Evolutionary conservation across 768 basidiomycete species (phyloP).

Genomic region (Pleurotus pulmonarius): DNA sequence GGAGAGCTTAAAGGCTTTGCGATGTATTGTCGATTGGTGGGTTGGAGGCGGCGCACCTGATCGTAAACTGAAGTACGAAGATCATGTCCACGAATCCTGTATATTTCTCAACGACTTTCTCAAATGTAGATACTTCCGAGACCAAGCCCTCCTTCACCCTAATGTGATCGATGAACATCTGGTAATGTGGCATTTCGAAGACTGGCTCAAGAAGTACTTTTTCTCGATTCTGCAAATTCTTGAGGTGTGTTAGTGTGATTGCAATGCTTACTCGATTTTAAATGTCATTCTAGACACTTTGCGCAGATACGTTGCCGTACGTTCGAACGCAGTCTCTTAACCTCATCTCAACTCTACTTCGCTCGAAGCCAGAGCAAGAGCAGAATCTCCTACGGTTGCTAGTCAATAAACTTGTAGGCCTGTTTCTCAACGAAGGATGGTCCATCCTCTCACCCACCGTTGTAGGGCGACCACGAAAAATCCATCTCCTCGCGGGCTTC

Average conservation of each 20-base stretch:
- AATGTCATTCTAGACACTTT: constrained; percentile 51
- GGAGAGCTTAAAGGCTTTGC: constrained; percentile 84
- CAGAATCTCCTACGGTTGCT: constrained; percentile 91
- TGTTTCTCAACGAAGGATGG: no score
- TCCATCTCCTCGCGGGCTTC: constrained; percentile 87
- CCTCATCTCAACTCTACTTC: constrained; percentile 75
- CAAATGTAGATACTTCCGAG: constrained; percentile 77
- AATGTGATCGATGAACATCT: constrained; percentile 68
- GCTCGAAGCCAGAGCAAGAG: constrained; percentile 94
- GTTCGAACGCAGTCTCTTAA: constrained; percentile 82
- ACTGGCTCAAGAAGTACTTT: constrained; percentile 97
- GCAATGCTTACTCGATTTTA: neutral
- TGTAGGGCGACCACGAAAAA: constrained; percentile 85
- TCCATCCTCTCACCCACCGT: no score
- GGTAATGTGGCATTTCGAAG: constrained; percentile 88
- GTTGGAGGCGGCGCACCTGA: constrained; percentile 87
- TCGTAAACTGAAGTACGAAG: constrained; percentile 79
- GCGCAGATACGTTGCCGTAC: constrained; percentile 82
- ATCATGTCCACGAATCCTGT: neutral
- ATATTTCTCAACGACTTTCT: neutral
- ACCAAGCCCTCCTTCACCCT: constrained; percentile 72
- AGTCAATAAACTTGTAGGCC: constrained; percentile 82
- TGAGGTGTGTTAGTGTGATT: constrained; percentile 50
- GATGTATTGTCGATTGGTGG: constrained; percentile 98
- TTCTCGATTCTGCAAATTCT: constrained; percentile 87